phyloP scores from a whole-genome alignment of 352 stramenopile species.

The Halophytophthora polymorphica region DNA sequence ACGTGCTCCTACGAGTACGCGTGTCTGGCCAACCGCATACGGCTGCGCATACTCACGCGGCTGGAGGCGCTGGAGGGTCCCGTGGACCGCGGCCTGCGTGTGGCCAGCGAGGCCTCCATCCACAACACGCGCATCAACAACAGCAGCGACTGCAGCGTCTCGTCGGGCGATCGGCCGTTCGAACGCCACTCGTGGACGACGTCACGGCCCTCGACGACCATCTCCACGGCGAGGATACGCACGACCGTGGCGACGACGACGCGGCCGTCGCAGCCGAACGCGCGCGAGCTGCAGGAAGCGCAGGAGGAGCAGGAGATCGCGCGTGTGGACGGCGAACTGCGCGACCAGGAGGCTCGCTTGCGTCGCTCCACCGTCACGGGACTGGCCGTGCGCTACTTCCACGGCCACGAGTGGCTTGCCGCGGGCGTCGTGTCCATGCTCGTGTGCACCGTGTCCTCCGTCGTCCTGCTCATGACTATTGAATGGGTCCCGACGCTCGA shows the following conservation, averaged over 20 bases:
- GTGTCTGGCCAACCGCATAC: conserved; percentile 68
- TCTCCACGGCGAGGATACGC: conserved; percentile 8
- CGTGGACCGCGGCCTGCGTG: conserved; percentile 1
- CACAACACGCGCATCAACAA: conserved; percentile 17
- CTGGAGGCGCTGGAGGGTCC: conserved; percentile 27
- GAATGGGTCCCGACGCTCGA: conserved; percentile 30
- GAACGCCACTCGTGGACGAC: conserved; percentile 5
- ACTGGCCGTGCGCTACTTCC: conserved; percentile 19
- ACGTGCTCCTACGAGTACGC: conserved; percentile 74
- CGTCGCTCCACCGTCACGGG: conserved; percentile 25
- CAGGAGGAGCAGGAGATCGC: conserved; percentile 24
- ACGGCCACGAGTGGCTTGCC: conserved; percentile 44
- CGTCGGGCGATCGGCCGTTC: conserved; percentile 13
- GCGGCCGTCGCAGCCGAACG: conserved; percentile 7
- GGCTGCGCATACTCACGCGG: conserved; percentile 37
- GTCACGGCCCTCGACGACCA: conserved; percentile 15
- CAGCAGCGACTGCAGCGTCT: conserved; percentile 15
- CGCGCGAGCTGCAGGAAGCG: conserved; percentile 23
- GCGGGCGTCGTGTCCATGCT: conserved; percentile 31
- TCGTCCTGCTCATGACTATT: conserved; percentile 28
- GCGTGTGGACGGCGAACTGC: conserved; percentile 26
- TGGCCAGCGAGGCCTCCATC: conserved; percentile 5
- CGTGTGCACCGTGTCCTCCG: conserved; percentile 27
- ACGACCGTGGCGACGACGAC: neutral
- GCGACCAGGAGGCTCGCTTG: conserved; percentile 19